These are phyloP conservation scores for Lachnellula willkommii DNA, from an alignment of 2,329 filamentous ascomycete genomes.

Conservation along the genomic window DNA sequence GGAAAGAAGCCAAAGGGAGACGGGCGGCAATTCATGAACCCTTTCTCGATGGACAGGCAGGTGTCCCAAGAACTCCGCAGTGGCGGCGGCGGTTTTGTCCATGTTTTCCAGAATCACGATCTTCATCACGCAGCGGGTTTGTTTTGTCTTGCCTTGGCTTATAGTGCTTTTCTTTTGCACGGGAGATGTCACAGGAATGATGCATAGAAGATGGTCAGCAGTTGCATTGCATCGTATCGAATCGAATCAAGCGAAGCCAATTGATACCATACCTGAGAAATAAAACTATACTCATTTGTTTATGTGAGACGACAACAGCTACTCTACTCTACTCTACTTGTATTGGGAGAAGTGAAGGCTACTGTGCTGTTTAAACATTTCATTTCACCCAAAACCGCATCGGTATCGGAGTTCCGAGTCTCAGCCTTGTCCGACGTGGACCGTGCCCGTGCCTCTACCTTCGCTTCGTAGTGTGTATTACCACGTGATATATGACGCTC, in stretches of 20 bases:
- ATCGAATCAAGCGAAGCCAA: slow-evolving; percentile 11
- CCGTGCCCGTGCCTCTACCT: too few species aligned
- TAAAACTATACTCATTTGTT: neutral
- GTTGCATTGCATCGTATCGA: slow-evolving; percentile 23
- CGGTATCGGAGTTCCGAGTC: too few species aligned
- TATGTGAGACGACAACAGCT: neutral
- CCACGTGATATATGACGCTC: too few species aligned
- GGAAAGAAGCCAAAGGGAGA: slow-evolving; percentile 4
- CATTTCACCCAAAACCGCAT: too few species aligned
- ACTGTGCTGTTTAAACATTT: too few species aligned
- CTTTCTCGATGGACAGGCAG: slow-evolving; percentile 11
- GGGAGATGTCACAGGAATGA: slow-evolving; percentile 22
- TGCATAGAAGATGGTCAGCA: slow-evolving; percentile 25
- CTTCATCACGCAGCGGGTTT: slow-evolving; percentile 29
- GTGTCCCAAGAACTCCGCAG: slow-evolving; percentile 8
- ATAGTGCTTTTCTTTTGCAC: slow-evolving; percentile 27
- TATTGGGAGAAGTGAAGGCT: neutral
- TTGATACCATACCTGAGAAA: slow-evolving; percentile 28
- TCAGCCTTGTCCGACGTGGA: too few species aligned
- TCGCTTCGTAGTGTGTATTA: too few species aligned
- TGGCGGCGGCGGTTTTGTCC: slow-evolving; percentile 17
- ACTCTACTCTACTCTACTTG: too few species aligned
- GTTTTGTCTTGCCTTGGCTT: slow-evolving; percentile 4
- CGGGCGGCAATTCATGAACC: slow-evolving; percentile 5
- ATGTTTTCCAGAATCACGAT: slow-evolving; percentile 26